A percentile compares a stretch with the other conserved stretches of the same genome.
Evolutionary conservation across 2,329 filamentous ascomycete species (phyloP).

Genomic region (Arthrobotrys entomopaga): DNA sequence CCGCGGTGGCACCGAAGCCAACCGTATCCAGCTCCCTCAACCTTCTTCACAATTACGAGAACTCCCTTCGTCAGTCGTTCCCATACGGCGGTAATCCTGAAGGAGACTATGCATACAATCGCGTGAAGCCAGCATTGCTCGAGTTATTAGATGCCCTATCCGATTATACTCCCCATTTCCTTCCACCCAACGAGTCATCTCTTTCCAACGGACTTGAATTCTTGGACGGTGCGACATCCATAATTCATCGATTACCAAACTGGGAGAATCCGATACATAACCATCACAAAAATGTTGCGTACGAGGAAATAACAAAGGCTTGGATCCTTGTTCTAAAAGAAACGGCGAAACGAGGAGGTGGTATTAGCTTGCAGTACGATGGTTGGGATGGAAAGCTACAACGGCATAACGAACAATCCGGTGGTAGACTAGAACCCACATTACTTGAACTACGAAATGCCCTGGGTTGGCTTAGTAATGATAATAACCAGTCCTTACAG

Average conservation of each 20-base stretch:
- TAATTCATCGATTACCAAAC: slow-evolving; percentile 87
- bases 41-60: slow-evolving; percentile 84
- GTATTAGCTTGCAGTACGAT: slow-evolving; percentile 86
- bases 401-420: slow-evolving; percentile 87
- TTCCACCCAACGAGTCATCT: slow-evolving; percentile 89
- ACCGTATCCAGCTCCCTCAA: slow-evolving; percentile 81
- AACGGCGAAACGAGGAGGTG: slow-evolving; percentile 87
- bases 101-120: slow-evolving; percentile 94
- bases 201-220: slow-evolving; percentile 84
- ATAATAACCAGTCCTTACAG: slow-evolving; percentile 35
- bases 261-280: slow-evolving; percentile 91
- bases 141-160: slow-evolving; percentile 87
- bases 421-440: slow-evolving; percentile 81
- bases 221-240: slow-evolving; percentile 86
- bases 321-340: slow-evolving; percentile 93
- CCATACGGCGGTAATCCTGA: slow-evolving; percentile 84
- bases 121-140: slow-evolving; percentile 81
- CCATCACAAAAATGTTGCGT: slow-evolving; percentile 92
- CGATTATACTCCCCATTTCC: slow-evolving; percentile 94
- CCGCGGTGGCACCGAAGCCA: slow-evolving; percentile 84
- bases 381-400: slow-evolving; percentile 90
- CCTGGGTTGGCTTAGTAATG: slow-evolving; percentile 54
- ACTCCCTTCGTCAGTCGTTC: slow-evolving; percentile 79
- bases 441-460: slow-evolving; percentile 65
- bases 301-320: slow-evolving; percentile 92